Evolutionary conservation across 2,329 filamentous ascomycete genomes (phyloP), one percentile per base, ranked within the genome.

Genomic region (Hypoxylon sp.): DNA sequence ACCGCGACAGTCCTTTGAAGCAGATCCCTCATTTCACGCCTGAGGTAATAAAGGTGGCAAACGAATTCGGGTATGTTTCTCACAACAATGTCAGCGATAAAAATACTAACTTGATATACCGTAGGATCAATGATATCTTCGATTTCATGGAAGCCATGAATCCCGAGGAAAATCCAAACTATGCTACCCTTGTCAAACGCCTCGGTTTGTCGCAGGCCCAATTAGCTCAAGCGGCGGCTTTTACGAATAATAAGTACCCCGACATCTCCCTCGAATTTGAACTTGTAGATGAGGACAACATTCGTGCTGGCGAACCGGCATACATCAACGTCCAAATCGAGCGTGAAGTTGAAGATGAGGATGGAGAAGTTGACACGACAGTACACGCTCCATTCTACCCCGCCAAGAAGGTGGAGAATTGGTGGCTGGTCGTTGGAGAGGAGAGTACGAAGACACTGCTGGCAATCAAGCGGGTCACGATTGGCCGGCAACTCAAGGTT

Each of bases 131-230:
- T 75, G 95, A 98, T 75, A 91, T 99, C 71, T 95, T 97, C 75
- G 94, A 97, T 77, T 98, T 99, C 82, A 98, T 98, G 92, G 95
- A 98, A 74, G 92, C 93, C 70, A 99, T 99, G 95, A 96, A 97
- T 78, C 94, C 95, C 1, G 91, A 93, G 1, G 95, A 97, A 80
- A 97, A 98, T 79, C 83, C 91, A 43, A 86, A 97, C 70, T 95
- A 97, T 79, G 86, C 86, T 50, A 86, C 87, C 32, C 85, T 99
- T 32, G 87, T 98, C 71, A 90, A 93, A 77, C 88, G 89, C 2
- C 87, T 99, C 41, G 90, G 90, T 6, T 85, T 99, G 45, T 90
- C 90, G 60, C 93, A 97, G 79, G 87, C 86, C 61, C 94, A 99
- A 79, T 85, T 99, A 58, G 89, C 88, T 7, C 90, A 98, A 77